These are phyloP conservation scores for Cutaneotrichosporon cutaneum DNA, from an alignment of 1,284 basidiomycete species.

Conservation along the genomic window DNA sequence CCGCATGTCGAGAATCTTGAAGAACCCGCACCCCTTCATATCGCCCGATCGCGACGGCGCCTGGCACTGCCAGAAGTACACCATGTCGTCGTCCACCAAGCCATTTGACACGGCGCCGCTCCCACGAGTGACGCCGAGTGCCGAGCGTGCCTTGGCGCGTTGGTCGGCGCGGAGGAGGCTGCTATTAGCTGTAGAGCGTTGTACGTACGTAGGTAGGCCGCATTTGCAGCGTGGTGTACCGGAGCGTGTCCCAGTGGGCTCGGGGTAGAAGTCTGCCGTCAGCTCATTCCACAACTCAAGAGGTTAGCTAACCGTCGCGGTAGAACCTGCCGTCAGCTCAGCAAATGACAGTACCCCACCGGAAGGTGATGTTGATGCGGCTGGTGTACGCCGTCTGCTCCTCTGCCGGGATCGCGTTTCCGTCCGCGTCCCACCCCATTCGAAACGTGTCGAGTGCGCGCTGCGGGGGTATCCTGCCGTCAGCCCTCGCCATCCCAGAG, in stretches of 20 bases:
- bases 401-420: constrained; percentile 28
- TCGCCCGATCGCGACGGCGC: constrained; percentile 72
- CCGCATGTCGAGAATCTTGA: constrained; percentile 73
- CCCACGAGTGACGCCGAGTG: background rate
- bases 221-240: constrained; percentile 67
- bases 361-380: constrained; percentile 85
- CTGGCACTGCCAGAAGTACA: constrained; percentile 86
- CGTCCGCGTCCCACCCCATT: constrained; percentile 56
- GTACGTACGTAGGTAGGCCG: constrained; percentile 63
- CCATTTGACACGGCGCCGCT: background rate
- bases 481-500: constrained; percentile 4
- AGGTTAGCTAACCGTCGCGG: constrained; percentile 34
- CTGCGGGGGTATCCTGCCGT: constrained; percentile 65
- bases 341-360: constrained; percentile 41
- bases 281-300: background rate
- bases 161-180: constrained; percentile 54
- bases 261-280: constrained; percentile 73
- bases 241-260: constrained; percentile 36
- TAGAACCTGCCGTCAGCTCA: constrained; percentile 32
- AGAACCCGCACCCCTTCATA: constrained; percentile 78
- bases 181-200: constrained; percentile 2
- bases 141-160: constrained; percentile 46
- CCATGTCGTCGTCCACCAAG: constrained; percentile 50
- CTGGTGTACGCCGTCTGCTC: constrained; percentile 60
- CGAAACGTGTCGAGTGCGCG: constrained; percentile 71